These are phyloP conservation scores for Alternaria longipes DNA, from an alignment of 2,329 filamentous ascomycete genomes.

Conservation along the genomic window DNA sequence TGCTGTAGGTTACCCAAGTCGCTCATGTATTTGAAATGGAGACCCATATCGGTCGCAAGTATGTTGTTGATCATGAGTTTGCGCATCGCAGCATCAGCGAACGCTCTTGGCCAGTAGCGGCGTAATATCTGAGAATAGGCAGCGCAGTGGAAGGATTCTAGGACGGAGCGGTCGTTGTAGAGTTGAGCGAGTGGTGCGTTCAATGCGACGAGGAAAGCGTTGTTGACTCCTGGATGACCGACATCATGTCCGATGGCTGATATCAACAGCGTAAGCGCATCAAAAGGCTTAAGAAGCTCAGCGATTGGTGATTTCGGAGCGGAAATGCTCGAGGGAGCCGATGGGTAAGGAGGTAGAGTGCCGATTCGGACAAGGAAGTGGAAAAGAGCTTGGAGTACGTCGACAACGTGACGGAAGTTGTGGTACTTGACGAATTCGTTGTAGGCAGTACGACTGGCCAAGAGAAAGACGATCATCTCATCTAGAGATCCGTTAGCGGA, in stretches of 20 bases:
- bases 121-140: conserved; percentile 96
- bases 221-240: conserved; percentile 97
- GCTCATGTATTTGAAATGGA: conserved; percentile 97
- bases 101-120: conserved; percentile 86
- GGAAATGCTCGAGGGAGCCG: conserved; percentile 40
- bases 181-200: conserved; percentile 93
- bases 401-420: conserved; percentile 97
- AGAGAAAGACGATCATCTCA: conserved; percentile 83
- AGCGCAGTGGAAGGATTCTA: conserved; percentile 97
- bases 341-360: conserved; percentile 73
- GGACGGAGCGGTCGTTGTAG: conserved; percentile 95
- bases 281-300: conserved; percentile 80
- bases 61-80: conserved; percentile 98
- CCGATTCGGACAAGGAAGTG: conserved; percentile 86
- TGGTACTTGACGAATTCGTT: conserved; percentile 97
- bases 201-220: conserved; percentile 90
- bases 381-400: conserved; percentile 93
- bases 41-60: conserved; percentile 93
- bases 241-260: conserved; percentile 99
- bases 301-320: conserved; percentile 71
- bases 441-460: conserved; percentile 92
- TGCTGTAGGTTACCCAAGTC: conserved; percentile 82
- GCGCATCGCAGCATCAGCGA: conserved; percentile 80
- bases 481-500: conserved; percentile 59
- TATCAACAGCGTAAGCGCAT: conserved; percentile 87